phyloP scores from a whole-genome alignment of 2,329 filamentous ascomycete genomes.

The Rhinocladiella similis region DNA sequence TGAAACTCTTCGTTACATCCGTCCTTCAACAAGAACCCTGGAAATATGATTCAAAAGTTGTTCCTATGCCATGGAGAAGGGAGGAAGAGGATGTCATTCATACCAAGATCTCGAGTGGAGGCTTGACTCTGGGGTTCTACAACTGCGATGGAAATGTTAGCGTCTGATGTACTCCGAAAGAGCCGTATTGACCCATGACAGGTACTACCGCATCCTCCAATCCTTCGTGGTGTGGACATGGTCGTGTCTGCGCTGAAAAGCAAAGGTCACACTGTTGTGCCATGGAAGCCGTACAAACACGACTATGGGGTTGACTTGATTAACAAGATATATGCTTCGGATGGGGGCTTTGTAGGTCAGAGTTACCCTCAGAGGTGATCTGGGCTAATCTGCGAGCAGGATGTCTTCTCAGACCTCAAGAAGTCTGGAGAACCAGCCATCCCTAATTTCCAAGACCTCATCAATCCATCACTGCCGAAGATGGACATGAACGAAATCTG shows the following conservation, averaged over 20 bases:
- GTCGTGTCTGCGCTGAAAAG: constrained; percentile 31
- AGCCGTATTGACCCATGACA: constrained; percentile 18
- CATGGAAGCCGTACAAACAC: constrained; percentile 34
- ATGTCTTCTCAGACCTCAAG: constrained; percentile 49
- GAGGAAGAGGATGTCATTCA: constrained; percentile 37
- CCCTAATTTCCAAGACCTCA: constrained; percentile 39
- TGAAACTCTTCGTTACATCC: constrained; percentile 54
- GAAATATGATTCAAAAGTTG: constrained; percentile 63
- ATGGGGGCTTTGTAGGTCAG: constrained; percentile 48
- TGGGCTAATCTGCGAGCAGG: constrained; percentile 26
- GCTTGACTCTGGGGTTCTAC: constrained; percentile 37
- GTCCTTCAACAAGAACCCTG: constrained; percentile 63
- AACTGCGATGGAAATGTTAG: constrained; percentile 34
- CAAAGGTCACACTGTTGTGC: constrained; percentile 38
- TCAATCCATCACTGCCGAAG: constrained; percentile 26
- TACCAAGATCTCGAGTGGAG: constrained; percentile 20
- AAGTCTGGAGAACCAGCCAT: constrained; percentile 56
- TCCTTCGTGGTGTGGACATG: constrained; percentile 35
- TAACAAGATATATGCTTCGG: constrained; percentile 44
- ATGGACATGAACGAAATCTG: constrained; percentile 32
- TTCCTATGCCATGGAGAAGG: constrained; percentile 64
- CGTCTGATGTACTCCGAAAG: background rate
- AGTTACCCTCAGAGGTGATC: constrained; percentile 30
- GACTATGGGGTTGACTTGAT: constrained; percentile 37
- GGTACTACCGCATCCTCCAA: constrained; percentile 40